These are phyloP conservation scores for Trichoderma guizhouense DNA, from an alignment of 2,329 filamentous ascomycete genomes.

Conservation along the genomic window DNA sequence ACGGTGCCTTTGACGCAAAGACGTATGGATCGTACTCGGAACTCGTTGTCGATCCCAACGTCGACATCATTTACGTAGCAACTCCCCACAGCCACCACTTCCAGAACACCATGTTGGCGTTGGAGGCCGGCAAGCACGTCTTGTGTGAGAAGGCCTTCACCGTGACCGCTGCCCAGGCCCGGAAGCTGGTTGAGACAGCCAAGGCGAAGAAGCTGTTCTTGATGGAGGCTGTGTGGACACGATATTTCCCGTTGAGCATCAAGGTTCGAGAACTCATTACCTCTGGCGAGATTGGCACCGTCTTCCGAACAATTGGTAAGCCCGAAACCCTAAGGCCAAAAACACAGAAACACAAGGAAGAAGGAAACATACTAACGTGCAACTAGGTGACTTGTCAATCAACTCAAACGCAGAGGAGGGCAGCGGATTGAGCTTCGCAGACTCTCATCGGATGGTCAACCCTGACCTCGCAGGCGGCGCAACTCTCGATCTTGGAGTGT, in stretches of 20 bases:
- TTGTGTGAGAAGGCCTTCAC: constrained; percentile 91
- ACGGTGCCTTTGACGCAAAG: constrained; percentile 64
- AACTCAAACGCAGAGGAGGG: constrained; percentile 48
- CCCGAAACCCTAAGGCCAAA: background rate
- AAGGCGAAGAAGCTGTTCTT: constrained; percentile 69
- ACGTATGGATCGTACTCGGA: constrained; percentile 80
- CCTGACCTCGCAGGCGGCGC: constrained; percentile 77
- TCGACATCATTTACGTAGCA: constrained; percentile 85
- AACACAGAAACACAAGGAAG: background rate
- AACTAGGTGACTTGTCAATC: constrained; percentile 58
- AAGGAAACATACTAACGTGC: background rate
- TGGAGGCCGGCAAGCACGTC: constrained; percentile 81
- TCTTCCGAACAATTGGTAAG: constrained; percentile 56
- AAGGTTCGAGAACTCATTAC: constrained; percentile 64
- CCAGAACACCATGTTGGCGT: constrained; percentile 81
- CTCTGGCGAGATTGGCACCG: constrained; percentile 54
- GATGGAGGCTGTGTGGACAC: constrained; percentile 88
- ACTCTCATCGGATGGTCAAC: constrained; percentile 76
- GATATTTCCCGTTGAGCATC: constrained; percentile 81
- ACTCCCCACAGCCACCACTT: constrained; percentile 93
- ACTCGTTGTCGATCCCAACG: constrained; percentile 71
- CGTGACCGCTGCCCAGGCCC: constrained; percentile 73
- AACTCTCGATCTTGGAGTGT: constrained; percentile 82
- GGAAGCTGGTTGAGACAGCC: constrained; percentile 68
- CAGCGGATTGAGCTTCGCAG: constrained; percentile 53